Evolutionary conservation across 305 asterid genomes (phyloP), one percentile per base, ranked within the genome.

Genomic region (Fraxinus sp.): DNA sequence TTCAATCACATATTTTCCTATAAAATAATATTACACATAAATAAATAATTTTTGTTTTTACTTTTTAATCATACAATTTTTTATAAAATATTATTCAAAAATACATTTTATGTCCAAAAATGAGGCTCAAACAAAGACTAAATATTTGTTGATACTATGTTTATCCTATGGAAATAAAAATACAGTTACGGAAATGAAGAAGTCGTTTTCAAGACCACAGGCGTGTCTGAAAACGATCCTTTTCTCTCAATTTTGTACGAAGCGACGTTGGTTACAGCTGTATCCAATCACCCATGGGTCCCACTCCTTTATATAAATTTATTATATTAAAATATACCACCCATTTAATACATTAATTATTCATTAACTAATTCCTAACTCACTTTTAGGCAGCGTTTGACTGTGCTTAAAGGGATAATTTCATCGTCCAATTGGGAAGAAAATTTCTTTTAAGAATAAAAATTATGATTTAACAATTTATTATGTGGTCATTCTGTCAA

Each of bases 241-340:
- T 74, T 74, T 82, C 4, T 66, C 33, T 8, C 36, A 73, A 81
- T 79, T 74, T 57, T 66, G 44, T 80, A 78, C 76, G 75, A 81
- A 74, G 9, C 73, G 73, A 24, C 81, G 86, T 83, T 90, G 93
- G 86, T 83, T 88, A 89, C 96, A 92, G 96, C 94, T 92, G 94
- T 92, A 84, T 92, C 89, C 93, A 86, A 86, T 82, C 79, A 80
- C 74, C 77, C 70, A 79, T 32, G 79, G 81, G 57, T 68, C 85
- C 82, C 83, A 76, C 46, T 28, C 68, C 35, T 74, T 78, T 68
- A 24, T 59, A 82, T 52, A 62, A 10, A 73, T 41, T 16, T 26
- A 44, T 2, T 74, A 26, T 8, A 10, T 18, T 37, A 33, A 52
- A 66, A 66, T 24, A 66, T n/a, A 57, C 20, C 33, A 11, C 73